Evolutionary conservation across 2,329 filamentous ascomycete genomes (phyloP), one percentile per base, ranked within the genome.

Genomic region (Xylariomycetidae sp.): DNA sequence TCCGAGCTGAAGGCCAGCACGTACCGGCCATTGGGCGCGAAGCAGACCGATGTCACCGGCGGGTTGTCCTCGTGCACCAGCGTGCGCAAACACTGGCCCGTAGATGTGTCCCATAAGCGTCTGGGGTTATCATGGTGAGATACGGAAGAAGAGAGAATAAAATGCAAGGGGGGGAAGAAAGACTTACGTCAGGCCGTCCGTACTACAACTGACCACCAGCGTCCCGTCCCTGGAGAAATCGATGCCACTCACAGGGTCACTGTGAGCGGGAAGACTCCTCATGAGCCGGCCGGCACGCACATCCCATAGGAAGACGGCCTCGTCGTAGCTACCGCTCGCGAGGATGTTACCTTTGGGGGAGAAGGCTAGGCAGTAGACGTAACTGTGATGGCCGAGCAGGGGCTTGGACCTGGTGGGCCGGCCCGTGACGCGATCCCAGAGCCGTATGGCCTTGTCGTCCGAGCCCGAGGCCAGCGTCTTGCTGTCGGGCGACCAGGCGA

Each of bases 321-420:
- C 92, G 48, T 98, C 92, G 62, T 96, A 97, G 44, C 86, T 94
- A 10, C 92, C 92, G 46, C 86, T 94, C 12, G 89, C 92, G 20
- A 98, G 75, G 56, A 97, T 95, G 55, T 98, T 98, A 16, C 92
- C 92, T 59, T 96, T 97, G 2, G 92, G 92, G n/a, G 87, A 90
- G 60, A 97, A 97, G 5, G 89, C 88, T 20, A 98, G 70, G 31
- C 84, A 88, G 62, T 94, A 95, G 19, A 98, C 82, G 61, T 97
- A 97, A 62, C 94, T 97, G 60, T 96, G 88, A 53, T 98, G 92
- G 3, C 92, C 90, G 16, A 85, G 71, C 45, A 97, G 69, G 5
- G 78, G 74, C 3, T 67, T 66, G 48, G 68, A 66, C 17, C 70
- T 68, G 38, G 70, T 72, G 11, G 74, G 72, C 6, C 71, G 64